These are phyloP conservation scores for Coemansia sp. DNA, from an alignment of 192 early-diverging fungal genomes.

Conservation along the genomic window DNA sequence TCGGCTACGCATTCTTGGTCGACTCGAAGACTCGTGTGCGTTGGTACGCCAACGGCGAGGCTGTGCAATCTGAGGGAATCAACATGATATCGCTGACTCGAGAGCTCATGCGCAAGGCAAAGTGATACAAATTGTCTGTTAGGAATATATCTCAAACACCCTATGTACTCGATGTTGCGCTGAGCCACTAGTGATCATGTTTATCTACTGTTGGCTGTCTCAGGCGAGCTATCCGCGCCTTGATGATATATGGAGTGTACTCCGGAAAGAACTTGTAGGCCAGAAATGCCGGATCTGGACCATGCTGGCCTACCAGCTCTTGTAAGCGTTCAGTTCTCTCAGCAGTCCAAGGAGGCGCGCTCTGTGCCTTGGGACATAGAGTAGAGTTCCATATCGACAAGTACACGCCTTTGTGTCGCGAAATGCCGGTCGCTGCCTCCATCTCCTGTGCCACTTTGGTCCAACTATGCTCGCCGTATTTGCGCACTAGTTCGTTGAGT, in stretches of 20 bases:
- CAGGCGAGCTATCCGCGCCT: not conserved
- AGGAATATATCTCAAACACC: not conserved
- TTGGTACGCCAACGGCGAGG: constrained; percentile 58
- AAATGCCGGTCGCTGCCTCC: constrained; percentile 4
- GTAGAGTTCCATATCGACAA: constrained; percentile 11
- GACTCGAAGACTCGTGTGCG: constrained; percentile 43
- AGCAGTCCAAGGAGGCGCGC: constrained; percentile 26
- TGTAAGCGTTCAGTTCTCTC: constrained; percentile 10
- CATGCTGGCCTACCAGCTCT: constrained; percentile 17
- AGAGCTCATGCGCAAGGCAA: constrained; percentile 28
- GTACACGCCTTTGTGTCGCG: not conserved
- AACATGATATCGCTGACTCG: constrained; percentile 40
- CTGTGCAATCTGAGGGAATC: constrained; percentile 33
- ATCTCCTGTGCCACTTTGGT: constrained; percentile 19
- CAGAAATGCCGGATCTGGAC: constrained; percentile 38
- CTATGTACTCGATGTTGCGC: not conserved
- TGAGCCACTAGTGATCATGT: not conserved
- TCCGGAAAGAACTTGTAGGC: constrained; percentile 47
- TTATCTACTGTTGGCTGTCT: not conserved
- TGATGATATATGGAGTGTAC: constrained; percentile 26
- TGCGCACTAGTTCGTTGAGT: constrained; percentile 16
- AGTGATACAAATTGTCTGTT: not conserved
- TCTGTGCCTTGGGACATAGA: constrained; percentile 27
- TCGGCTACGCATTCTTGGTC: constrained; percentile 55
- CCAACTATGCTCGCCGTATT: constrained; percentile 37